Evolutionary conservation across 148 eudicot genomes (phyloP), one percentile per base, ranked within the genome.

Genomic region (Heliamphora exappendiculata): DNA sequence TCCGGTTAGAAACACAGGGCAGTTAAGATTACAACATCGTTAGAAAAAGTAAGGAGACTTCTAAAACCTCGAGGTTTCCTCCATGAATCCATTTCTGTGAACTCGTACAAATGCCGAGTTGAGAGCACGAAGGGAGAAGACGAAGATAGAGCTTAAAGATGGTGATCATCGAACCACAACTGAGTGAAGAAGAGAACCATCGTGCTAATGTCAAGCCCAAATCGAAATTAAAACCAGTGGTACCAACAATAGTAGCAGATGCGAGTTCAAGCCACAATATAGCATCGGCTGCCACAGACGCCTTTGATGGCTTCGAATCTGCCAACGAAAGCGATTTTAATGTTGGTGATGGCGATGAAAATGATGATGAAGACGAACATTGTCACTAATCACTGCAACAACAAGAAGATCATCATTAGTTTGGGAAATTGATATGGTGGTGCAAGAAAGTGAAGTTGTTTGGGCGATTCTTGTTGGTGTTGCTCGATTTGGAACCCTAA

Each of bases 221-320:
- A 58, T 44, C 74, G 41, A 65, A 42, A 3, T 2, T 49, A 42
- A 20, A 67, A 16, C 37, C 58, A 44, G 51, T 69, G 7, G 12
- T 20, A 24, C n/a, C 20, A 47, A 11, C 42, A 7, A 39, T 47
- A 9, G 50, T 75, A 31, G 28, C 10, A 53, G 16, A 14, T 7
- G 9, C 50, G 50, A 47, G 50, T 14, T n/a, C 72, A 73, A 75
- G 77, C 77, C 20, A 73, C 76, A 2, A n/a, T 2, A 17, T 72
- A 13, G 44, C 79, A 49, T 26, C 74, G 54, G 58, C 57, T 45
- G 77, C 77, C 69, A 87, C 86, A 19, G 84, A 87, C 81, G 76
- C 55, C 29, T 84, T 87, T 12, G 97, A 92, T 29, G 94, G 91
- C 19, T 92, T 82, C 79, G 98, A 93, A 81, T 91, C 96, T 54